A percentile compares a stretch with the other conserved stretches of the same genome.
Conservation (phyloP, 306 rosid species). For the Aeschynomene evenia region DNA sequence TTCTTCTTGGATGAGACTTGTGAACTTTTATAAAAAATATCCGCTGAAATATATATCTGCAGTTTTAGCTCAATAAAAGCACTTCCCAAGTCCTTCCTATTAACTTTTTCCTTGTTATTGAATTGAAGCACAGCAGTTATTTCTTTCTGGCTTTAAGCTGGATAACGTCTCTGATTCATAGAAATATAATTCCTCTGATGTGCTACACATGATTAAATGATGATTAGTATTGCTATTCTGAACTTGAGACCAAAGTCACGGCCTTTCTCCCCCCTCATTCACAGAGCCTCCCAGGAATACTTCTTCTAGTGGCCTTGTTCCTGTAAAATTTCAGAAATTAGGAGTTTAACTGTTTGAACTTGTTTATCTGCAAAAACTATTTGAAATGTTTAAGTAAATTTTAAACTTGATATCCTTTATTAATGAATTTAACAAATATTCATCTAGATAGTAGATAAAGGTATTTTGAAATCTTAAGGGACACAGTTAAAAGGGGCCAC, state of each 20-base stretch:
- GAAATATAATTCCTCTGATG: background rate
- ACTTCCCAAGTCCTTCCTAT: background rate
- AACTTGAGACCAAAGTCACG: slow-evolving; percentile 6
- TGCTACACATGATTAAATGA: background rate
- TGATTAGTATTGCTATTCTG: background rate
- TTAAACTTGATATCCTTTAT: background rate
- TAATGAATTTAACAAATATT: background rate
- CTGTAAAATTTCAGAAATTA: background rate
- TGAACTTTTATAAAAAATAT: slow-evolving; percentile 20
- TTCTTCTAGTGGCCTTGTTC: slow-evolving; percentile 1
- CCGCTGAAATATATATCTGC: slow-evolving; percentile 2
- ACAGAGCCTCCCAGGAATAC: background rate
- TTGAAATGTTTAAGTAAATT: background rate
- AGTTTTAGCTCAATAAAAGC: background rate
- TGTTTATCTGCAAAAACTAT: background rate
- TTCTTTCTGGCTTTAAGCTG: background rate
- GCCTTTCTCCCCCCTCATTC: too few species aligned
- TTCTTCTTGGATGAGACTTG: slow-evolving; percentile 14
- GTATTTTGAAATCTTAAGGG: background rate
- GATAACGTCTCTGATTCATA: background rate
- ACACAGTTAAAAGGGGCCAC: background rate
- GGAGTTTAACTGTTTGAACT: background rate
- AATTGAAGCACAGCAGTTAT: background rate
- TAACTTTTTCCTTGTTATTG: background rate
- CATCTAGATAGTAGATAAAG: background rate